These are phyloP conservation scores for Epicoccum nigrum DNA, from an alignment of 2,329 filamentous ascomycete species.

Conservation along the genomic window DNA sequence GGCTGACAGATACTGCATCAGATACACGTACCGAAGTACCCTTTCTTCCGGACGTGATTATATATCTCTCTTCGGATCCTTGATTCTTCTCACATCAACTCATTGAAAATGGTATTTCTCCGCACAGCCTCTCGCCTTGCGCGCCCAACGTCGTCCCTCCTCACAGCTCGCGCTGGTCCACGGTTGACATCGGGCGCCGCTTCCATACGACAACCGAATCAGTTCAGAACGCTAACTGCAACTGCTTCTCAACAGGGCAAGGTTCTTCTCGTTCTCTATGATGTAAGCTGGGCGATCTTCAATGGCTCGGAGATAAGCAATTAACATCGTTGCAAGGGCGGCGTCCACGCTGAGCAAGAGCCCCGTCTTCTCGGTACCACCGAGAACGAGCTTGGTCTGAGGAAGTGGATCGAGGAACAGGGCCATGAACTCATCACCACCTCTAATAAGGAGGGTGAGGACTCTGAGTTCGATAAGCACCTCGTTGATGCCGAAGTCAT, in stretches of 20 bases:
- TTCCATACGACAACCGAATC: conserved; percentile 55
- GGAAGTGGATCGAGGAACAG: conserved; percentile 96
- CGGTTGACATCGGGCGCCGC: conserved; percentile 50
- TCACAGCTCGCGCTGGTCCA: conserved; percentile 53
- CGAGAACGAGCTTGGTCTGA: conserved; percentile 96
- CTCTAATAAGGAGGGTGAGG: conserved; percentile 94
- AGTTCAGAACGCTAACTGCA: conserved; percentile 67
- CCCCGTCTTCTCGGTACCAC: conserved; percentile 90
- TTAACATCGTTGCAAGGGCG: conserved; percentile 61
- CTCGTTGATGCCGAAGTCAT: conserved; percentile 97
- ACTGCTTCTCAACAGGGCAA: conserved; percentile 82
- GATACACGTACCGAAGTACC: conserved; percentile 31
- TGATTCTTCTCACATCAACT: conserved; percentile 27
- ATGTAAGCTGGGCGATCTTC: conserved; percentile 63
- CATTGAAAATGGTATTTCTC: conserved; percentile 64
- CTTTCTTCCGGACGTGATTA: conserved; percentile 25
- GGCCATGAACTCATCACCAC: conserved; percentile 97
- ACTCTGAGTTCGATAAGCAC: conserved; percentile 93
- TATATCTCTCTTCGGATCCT: conserved; percentile 30
- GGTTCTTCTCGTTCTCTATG: conserved; percentile 92
- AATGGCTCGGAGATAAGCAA: conserved; percentile 14
- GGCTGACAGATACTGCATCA: conserved; percentile 38
- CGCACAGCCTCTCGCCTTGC: conserved; percentile 65
- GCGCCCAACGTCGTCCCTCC: conserved; percentile 60
- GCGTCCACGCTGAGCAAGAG: conserved; percentile 86